Base-by-base conservation (phyloP, 148 eudicot genomes). In the Rhododendron simsii region DNA sequence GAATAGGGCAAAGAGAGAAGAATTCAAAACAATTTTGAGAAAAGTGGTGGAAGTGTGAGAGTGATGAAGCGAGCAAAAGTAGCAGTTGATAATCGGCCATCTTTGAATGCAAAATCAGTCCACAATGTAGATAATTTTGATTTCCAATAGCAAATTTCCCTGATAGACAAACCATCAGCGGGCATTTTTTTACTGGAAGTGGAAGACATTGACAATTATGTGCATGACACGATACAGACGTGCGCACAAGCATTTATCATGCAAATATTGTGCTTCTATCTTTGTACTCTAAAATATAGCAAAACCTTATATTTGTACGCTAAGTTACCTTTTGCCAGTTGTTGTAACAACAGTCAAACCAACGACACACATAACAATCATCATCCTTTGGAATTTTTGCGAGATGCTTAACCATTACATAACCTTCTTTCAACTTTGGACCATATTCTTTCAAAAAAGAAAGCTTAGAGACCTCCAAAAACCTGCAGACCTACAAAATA, bases 381-480 rank as follows among this genome's bases (percentile, higher is more conserved):
- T 92, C 93, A 84, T 89, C 91, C 82, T 85, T 91, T 7, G 86
- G 89, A 86, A 94, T 91, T 88, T 94, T 95, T 9, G 99, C 92
- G 75, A 96, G 90, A 90, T 96, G 99, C 91, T 96, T 95, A 87
- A 95, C 99, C 93, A 93, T 92, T 73, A 96, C 92, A 78, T 91
- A 96, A 79, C 96, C 98, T 90, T 96, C 99, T 88, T 93, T 96
- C 82, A 95, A 93, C 90, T 96, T 96, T 82, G 99, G 96, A 79
- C 99, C 99, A 90, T 96, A 95, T 87, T 96, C 98, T 61, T 96
- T 94, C 35, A 91, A 89, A 93, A 96, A 96, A 47, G 99, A 96
- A 87, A 96, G 84, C 84, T 88, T 95, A 9, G 99, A 96, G 86
- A 93, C 99, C 89, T 95, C 98, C 91, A 96, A 89, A 91, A 96